Conservation (phyloP, 192 early-diverging fungal species). For the Spizellomyces sp. region DNA sequence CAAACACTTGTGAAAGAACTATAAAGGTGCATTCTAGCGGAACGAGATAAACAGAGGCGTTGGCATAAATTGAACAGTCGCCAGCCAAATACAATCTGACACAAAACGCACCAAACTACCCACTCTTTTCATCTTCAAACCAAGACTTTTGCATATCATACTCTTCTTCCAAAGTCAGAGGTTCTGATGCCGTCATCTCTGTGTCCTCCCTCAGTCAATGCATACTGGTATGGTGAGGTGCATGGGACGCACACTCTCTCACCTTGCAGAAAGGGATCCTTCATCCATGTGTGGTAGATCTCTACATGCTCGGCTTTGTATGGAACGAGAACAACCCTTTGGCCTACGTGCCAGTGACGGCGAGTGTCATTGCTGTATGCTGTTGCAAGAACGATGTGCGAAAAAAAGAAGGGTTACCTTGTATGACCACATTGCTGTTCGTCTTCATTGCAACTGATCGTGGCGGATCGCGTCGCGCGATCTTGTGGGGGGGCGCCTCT, state of each 20-base stretch:
- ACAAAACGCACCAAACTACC: conserved; percentile 7
- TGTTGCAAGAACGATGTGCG: not conserved
- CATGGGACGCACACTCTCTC: not conserved
- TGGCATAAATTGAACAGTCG: no score
- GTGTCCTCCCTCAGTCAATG: not conserved
- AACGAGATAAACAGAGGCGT: not conserved
- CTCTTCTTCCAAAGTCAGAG: conserved; percentile 89
- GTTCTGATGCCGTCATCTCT: conserved; percentile 97
- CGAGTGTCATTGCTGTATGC: not conserved
- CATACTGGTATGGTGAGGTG: not conserved
- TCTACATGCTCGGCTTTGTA: conserved; percentile 85
- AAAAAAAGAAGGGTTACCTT: not conserved
- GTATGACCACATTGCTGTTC: conserved; percentile 19
- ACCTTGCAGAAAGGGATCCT: conserved; percentile 83
- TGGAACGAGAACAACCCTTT: conserved; percentile 73
- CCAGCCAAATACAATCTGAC: no score
- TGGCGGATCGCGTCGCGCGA: no score
- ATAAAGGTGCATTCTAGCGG: conserved; percentile 43
- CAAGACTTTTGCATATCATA: conserved; percentile 93
- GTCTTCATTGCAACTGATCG: no score
- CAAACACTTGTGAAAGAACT: conserved; percentile 23
- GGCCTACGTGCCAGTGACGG: conserved; percentile 37
- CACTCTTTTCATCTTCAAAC: conserved; percentile 80
- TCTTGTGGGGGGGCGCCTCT: no score
- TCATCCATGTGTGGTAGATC: conserved; percentile 96